phyloP scores from a whole-genome alignment of 768 basidiomycete species.

The Russula compacta region DNA sequence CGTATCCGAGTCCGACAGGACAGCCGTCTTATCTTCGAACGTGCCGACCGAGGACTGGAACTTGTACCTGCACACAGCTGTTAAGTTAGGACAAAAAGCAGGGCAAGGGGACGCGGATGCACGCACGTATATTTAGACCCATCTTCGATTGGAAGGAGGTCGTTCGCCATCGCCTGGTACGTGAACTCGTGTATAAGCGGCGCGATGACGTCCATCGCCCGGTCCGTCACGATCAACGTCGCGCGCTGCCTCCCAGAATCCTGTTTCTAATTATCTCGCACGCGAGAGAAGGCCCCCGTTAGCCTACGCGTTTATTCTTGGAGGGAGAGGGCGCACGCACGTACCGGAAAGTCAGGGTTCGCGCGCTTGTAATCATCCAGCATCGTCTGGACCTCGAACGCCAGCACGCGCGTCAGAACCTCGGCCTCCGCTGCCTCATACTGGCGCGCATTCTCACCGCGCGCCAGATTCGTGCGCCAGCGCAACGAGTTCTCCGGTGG shows the following conservation, averaged over 20 bases:
- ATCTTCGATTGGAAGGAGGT: conserved; percentile 80
- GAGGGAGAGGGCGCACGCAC: conserved; percentile 21
- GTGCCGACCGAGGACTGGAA: conserved; percentile 83
- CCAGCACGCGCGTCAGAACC: conserved; percentile 71
- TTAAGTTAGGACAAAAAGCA: background rate
- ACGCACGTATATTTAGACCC: conserved; percentile 81
- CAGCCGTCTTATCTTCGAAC: conserved; percentile 82
- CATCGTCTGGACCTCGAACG: conserved; percentile 73
- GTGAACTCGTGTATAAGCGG: conserved; percentile 97
- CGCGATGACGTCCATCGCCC: conserved; percentile 88
- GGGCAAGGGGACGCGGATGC: background rate
- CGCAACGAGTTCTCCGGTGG: conserved; percentile 54
- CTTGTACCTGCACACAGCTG: conserved; percentile 57
- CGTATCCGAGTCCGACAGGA: conserved; percentile 75
- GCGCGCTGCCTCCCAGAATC: conserved; percentile 49
- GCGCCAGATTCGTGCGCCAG: conserved; percentile 77
- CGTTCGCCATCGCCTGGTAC: conserved; percentile 98
- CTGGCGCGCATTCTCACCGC: conserved; percentile 59
- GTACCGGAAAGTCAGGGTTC: conserved; percentile 82
- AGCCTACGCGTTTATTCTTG: background rate
- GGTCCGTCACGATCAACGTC: conserved; percentile 86
- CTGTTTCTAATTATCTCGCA: conserved; percentile 22
- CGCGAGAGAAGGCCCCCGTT: background rate
- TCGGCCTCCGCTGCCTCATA: conserved; percentile 67
- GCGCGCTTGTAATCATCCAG: conserved; percentile 81